A percentile compares a stretch with the other conserved stretches of the same genome.
Conservation (phyloP, 2,329 filamentous ascomycete species). For the Trichophyton simii region DNA sequence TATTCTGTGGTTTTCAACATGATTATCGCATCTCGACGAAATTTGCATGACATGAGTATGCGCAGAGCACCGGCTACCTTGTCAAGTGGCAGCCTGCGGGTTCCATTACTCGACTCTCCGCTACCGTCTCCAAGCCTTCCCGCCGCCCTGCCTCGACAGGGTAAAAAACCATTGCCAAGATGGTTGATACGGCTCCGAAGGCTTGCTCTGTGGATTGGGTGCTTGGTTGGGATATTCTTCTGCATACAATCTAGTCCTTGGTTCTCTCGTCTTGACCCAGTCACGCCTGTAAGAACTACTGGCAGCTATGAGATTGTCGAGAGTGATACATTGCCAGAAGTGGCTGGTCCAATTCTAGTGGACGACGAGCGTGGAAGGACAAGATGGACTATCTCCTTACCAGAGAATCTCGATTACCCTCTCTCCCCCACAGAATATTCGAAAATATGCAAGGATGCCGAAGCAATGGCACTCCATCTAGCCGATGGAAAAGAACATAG, state of each 20-base stretch:
- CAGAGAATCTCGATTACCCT: constrained; percentile 53
- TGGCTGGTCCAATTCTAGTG: constrained; percentile 60
- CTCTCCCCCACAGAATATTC: constrained; percentile 53
- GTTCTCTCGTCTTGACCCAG: constrained; percentile 53
- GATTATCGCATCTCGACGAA: constrained; percentile 23
- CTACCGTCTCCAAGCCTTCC: constrained; percentile 60
- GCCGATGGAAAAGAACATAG: constrained; percentile 33
- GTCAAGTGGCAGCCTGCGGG: constrained; percentile 47
- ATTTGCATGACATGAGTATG: constrained; percentile 18
- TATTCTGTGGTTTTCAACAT: constrained; percentile 15
- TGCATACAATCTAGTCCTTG: neutral
- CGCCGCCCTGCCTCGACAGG: constrained; percentile 51
- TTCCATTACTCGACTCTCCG: constrained; percentile 54
- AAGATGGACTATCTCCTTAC: constrained; percentile 74
- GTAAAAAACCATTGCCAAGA: constrained; percentile 47
- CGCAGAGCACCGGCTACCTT: constrained; percentile 17
- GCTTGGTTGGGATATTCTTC: constrained; percentile 18
- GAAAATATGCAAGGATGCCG: constrained; percentile 56
- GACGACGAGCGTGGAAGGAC: constrained; percentile 51
- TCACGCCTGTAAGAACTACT: constrained; percentile 93
- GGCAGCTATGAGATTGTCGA: constrained; percentile 69
- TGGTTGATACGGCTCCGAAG: constrained; percentile 48
- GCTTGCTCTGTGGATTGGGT: constrained; percentile 42
- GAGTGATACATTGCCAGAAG: constrained; percentile 53
- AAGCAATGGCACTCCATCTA: constrained; percentile 50